Evolutionary conservation across 129 eudicot species (phyloP).

Genomic region (Flaveria bidentis): DNA sequence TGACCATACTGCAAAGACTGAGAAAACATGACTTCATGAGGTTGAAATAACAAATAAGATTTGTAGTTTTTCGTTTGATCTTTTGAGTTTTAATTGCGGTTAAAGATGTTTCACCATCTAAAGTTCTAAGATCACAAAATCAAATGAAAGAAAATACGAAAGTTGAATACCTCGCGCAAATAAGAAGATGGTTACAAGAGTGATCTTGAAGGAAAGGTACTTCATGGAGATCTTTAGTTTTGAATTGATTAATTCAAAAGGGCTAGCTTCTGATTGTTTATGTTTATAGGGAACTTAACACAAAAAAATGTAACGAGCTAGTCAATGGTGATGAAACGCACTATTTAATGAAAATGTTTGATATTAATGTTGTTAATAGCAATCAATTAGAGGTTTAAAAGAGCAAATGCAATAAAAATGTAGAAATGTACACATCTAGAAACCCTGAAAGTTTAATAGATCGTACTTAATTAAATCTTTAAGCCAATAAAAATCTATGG

Average conservation of each 20-base stretch:
- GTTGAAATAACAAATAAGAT: neutral
- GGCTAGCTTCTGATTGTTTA: neutral
- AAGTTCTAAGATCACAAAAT: neutral
- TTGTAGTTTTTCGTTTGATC: neutral
- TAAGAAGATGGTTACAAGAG: constrained; percentile 2
- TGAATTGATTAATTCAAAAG: neutral
- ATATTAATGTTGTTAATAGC: neutral
- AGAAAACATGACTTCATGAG: neutral
- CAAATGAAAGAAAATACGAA: neutral
- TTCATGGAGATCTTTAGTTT: neutral
- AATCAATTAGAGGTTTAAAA: neutral
- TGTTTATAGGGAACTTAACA: neutral
- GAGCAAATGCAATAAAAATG: neutral
- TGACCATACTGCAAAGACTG: constrained; percentile 7
- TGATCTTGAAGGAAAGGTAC: constrained; percentile 8
- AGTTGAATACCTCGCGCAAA: constrained; percentile 7
- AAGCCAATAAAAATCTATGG: no score
- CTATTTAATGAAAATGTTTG: neutral
- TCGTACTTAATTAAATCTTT: no score
- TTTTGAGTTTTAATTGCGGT: neutral
- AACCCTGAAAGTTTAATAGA: no score
- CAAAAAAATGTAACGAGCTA: neutral
- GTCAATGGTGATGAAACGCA: constrained; percentile 1
- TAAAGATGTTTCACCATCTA: neutral
- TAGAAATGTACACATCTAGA: neutral